Conservation (phyloP, 2,329 filamentous ascomycete species). For the Aureobasidium subglaciale region DNA sequence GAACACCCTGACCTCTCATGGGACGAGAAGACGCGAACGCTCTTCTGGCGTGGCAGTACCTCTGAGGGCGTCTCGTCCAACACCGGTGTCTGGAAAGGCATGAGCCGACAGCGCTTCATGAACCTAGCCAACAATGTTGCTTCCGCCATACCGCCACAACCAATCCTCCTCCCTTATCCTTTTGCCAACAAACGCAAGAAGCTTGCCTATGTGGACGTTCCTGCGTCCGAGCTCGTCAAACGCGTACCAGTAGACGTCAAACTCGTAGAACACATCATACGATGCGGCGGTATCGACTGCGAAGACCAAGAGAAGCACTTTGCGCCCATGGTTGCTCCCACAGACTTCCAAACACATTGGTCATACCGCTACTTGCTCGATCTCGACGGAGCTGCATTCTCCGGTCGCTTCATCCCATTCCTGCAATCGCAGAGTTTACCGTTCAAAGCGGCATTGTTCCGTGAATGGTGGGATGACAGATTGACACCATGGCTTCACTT, state of each 20-base stretch:
- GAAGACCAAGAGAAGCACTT: slow-evolving; percentile 48
- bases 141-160: slow-evolving; percentile 37
- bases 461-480: slow-evolving; percentile 71
- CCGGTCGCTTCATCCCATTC: slow-evolving; percentile 57
- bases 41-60: slow-evolving; percentile 71
- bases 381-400: slow-evolving; percentile 61
- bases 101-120: slow-evolving; percentile 64
- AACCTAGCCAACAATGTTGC: slow-evolving; percentile 59
- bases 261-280: slow-evolving; percentile 52
- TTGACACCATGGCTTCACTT: slow-evolving; percentile 73
- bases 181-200: slow-evolving; percentile 29
- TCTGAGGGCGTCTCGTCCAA: slow-evolving; percentile 47
- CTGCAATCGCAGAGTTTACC: slow-evolving; percentile 61
- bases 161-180: slow-evolving; percentile 50
- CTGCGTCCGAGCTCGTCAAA: slow-evolving; percentile 47
- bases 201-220: slow-evolving; percentile 52
- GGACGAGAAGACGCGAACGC: slow-evolving; percentile 52
- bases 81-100: slow-evolving; percentile 55
- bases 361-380: slow-evolving; percentile 65
- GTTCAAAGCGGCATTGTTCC: slow-evolving; percentile 65
- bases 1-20: slow-evolving; percentile 50
- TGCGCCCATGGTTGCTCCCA: slow-evolving; percentile 33
- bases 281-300: slow-evolving; percentile 50
- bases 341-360: slow-evolving; percentile 53
- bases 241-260: slow-evolving; percentile 51